Evolutionary conservation across 1,284 basidiomycete species (phyloP).

Genomic region (Ceratobasidium sp.): DNA sequence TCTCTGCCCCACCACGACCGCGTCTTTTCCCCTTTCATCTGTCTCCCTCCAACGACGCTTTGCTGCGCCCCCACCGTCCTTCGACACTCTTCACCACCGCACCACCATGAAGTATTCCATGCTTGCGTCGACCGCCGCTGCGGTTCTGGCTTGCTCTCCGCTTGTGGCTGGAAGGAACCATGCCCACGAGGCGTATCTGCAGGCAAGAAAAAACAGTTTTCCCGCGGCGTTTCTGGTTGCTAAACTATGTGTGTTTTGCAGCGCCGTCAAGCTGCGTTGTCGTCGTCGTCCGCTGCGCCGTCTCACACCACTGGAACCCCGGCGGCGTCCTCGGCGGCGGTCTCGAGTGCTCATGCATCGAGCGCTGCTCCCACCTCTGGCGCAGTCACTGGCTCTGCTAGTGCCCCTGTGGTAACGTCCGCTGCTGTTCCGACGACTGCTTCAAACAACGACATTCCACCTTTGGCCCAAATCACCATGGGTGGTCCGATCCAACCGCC

Average conservation of each 20-base stretch:
- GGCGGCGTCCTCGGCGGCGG: background rate
- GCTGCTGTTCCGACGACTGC: constrained; percentile 42
- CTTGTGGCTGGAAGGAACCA: constrained; percentile 25
- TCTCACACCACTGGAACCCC: background rate
- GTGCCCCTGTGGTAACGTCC: constrained; percentile 11
- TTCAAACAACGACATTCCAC: constrained; percentile 45
- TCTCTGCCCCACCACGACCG: constrained; percentile 8
- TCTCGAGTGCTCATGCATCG: background rate
- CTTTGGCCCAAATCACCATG: constrained; percentile 46
- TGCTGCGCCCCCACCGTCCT: constrained; percentile 16
- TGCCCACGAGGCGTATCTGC: constrained; percentile 38
- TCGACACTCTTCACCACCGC: background rate
- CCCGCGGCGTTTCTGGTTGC: background rate
- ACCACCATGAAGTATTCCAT: constrained; percentile 29
- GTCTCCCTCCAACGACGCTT: constrained; percentile 26
- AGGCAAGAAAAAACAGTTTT: constrained; percentile 9
- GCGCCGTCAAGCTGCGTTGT: constrained; percentile 28
- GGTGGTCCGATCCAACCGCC: constrained; percentile 46
- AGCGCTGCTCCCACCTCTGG: constrained; percentile 13
- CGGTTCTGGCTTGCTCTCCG: background rate
- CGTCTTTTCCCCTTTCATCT: constrained; percentile 6
- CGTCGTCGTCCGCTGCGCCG: constrained; percentile 24
- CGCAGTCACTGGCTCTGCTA: constrained; percentile 8
- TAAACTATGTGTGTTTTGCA: background rate
- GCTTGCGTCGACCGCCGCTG: constrained; percentile 23